These are phyloP conservation scores for Mimosa pudica DNA, from an alignment of 306 rosid genomes.

Conservation along the genomic window DNA sequence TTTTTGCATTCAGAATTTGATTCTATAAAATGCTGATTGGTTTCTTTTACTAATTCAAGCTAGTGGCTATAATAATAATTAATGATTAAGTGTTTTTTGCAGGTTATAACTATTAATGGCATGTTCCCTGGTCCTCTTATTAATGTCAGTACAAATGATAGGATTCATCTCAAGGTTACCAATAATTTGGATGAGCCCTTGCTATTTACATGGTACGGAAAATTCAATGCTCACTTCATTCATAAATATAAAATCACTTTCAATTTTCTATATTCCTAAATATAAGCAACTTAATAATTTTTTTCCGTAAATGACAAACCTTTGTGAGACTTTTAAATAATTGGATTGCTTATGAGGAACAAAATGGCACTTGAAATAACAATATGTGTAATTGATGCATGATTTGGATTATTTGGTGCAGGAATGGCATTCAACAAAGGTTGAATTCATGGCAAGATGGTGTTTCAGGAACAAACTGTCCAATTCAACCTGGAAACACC, in stretches of 20 bases:
- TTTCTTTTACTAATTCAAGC: not conserved
- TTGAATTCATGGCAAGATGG: constrained; percentile 96
- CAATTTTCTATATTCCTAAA: too few species aligned
- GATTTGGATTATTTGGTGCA: constrained; percentile 27
- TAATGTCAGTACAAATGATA: constrained; percentile 71
- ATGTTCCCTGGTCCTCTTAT: constrained; percentile 85
- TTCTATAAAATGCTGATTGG: not conserved
- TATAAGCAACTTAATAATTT: too few species aligned
- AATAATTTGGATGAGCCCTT: constrained; percentile 73
- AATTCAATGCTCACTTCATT: not conserved
- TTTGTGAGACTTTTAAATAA: too few species aligned
- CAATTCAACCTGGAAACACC: constrained; percentile 60
- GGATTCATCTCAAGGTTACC: constrained; percentile 59
- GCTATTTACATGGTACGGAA: constrained; percentile 64
- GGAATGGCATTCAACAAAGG: constrained; percentile 94
- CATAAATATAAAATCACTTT: too few species aligned
- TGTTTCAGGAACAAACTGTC: constrained; percentile 86
- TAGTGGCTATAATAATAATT: not conserved
- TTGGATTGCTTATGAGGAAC: not conserved
- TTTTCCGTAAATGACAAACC: too few species aligned
- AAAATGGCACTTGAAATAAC: not conserved
- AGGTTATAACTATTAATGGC: constrained; percentile 83
- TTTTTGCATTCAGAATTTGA: not conserved
- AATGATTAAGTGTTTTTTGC: constrained; percentile 21
- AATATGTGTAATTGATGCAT: not conserved